Evolutionary conservation across 2,329 filamentous ascomycete species (phyloP).

Genomic region (Sporothrix pseudoabietina): DNA sequence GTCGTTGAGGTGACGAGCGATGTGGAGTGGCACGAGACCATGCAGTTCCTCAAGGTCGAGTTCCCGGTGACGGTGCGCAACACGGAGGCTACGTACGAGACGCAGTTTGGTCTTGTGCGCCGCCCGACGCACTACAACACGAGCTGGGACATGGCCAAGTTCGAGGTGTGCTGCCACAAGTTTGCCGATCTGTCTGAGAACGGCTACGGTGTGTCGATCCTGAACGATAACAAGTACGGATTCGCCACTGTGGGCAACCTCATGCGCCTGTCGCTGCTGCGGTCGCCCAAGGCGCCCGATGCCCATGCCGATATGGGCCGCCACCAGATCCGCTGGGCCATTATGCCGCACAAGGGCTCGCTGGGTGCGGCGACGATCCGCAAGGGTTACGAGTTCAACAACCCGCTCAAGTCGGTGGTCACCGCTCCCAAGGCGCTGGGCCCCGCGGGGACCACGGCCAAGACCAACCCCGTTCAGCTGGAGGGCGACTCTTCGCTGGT

Average conservation of each 20-base stretch:
- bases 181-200: constrained; percentile 72
- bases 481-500: constrained; percentile 68
- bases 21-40: constrained; percentile 95
- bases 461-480: constrained; percentile 62
- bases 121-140: constrained; percentile 98
- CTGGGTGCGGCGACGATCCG: constrained; percentile 61
- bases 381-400: constrained; percentile 68
- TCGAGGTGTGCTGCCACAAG: constrained; percentile 75
- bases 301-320: constrained; percentile 69
- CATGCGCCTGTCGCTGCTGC: constrained; percentile 67
- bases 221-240: constrained; percentile 72
- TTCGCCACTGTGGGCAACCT: constrained; percentile 67
- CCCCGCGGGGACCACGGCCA: constrained; percentile 43
- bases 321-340: constrained; percentile 67
- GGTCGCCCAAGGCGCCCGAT: constrained; percentile 69
- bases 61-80: constrained; percentile 92
- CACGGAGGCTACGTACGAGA: constrained; percentile 93
- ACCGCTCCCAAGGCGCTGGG: background rate
- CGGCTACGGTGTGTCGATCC: constrained; percentile 67
- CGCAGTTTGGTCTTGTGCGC: constrained; percentile 84
- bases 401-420: constrained; percentile 51
- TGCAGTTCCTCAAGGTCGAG: constrained; percentile 98
- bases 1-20: constrained; percentile 79
- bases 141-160: constrained; percentile 79
- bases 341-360: constrained; percentile 62